Evolutionary conservation across 768 basidiomycete species (phyloP).

Genomic region (Hypholoma fasciculare): DNA sequence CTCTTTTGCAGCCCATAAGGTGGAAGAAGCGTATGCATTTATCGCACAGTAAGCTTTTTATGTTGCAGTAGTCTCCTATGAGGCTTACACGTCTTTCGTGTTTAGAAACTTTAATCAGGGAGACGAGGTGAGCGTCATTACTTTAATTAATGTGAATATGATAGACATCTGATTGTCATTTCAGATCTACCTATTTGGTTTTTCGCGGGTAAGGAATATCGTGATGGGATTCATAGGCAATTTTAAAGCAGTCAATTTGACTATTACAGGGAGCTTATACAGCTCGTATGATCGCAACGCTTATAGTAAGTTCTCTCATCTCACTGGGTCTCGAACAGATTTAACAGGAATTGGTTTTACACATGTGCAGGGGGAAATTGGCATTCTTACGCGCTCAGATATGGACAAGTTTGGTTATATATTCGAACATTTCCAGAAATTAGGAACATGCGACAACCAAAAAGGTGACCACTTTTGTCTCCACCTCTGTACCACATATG

Average conservation of each 20-base stretch:
- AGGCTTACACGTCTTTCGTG: not conserved
- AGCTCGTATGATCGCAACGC: slow-evolving; percentile 69
- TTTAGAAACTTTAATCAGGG: slow-evolving; percentile 67
- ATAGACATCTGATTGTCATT: not conserved
- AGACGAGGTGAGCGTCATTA: slow-evolving; percentile 55
- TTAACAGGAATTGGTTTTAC: too few species aligned
- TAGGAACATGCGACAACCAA: slow-evolving; percentile 45
- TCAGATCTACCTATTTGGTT: slow-evolving; percentile 78
- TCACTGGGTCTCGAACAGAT: not conserved
- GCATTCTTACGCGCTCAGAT: slow-evolving; percentile 63
- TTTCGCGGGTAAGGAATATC: slow-evolving; percentile 38
- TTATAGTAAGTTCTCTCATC: slow-evolving; percentile 48
- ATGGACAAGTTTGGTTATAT: slow-evolving; percentile 74
- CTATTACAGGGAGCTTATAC: slow-evolving; percentile 68
- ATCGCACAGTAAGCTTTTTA: slow-evolving; percentile 66
- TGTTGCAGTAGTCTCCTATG: not conserved
- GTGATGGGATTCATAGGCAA: not conserved
- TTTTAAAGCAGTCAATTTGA: not conserved
- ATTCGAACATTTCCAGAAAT: slow-evolving; percentile 60
- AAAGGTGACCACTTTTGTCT: not conserved
- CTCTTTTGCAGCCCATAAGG: slow-evolving; percentile 55
- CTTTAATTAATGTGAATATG: not conserved
- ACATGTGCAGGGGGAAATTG: slow-evolving; percentile 57
- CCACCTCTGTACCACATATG: not conserved
- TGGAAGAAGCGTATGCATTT: slow-evolving; percentile 78